These are phyloP conservation scores for Cucurbita pepo DNA, from an alignment of 306 rosid species.

Conservation along the genomic window DNA sequence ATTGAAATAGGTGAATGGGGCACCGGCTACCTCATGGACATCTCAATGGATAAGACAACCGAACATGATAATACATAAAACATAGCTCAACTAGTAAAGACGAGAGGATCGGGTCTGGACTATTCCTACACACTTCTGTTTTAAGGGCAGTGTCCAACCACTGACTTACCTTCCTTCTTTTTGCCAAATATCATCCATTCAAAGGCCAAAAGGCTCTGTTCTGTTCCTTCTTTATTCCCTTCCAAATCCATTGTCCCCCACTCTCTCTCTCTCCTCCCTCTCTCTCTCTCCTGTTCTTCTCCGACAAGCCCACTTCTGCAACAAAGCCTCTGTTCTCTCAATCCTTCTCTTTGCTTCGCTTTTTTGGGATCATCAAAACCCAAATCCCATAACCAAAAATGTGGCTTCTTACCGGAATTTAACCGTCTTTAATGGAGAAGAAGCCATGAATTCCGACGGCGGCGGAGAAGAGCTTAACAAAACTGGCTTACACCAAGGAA, in stretches of 20 bases:
- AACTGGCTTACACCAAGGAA: neutral
- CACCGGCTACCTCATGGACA: too few relatives aligned
- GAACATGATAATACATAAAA: too few relatives aligned
- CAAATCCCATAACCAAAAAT: neutral
- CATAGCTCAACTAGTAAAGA: neutral
- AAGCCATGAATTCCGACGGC: neutral
- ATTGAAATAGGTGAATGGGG: too few relatives aligned
- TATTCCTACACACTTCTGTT: neutral
- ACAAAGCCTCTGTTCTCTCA: neutral
- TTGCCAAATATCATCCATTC: slow-evolving; percentile 2
- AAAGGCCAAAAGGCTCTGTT: neutral
- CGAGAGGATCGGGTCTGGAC: too few relatives aligned
- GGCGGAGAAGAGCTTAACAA: neutral
- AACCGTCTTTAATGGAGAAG: neutral
- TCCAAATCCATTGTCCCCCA: neutral
- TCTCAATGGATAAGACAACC: too few relatives aligned
- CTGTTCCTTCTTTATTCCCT: neutral
- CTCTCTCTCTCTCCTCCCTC: neutral
- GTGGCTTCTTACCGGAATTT: neutral
- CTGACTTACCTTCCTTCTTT: neutral
- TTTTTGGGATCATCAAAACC: neutral
- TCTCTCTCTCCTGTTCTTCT: neutral
- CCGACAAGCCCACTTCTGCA: neutral
- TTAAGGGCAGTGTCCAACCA: neutral
- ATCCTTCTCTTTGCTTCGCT: neutral